phyloP scores from a whole-genome alignment of 2,329 filamentous ascomycete species.

The Aspergillus texensis region DNA sequence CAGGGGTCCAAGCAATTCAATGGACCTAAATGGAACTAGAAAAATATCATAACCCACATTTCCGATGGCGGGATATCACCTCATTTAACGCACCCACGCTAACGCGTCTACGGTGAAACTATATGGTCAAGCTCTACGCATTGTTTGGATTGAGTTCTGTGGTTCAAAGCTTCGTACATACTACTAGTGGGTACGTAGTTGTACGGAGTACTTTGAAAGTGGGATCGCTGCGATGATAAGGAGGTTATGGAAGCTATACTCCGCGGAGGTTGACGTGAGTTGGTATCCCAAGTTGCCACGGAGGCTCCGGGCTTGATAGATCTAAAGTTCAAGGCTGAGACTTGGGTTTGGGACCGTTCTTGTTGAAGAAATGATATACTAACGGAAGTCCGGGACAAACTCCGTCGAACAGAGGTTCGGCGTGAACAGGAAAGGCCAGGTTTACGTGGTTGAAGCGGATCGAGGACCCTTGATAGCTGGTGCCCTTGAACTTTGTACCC shows the following conservation, averaged over 20 bases:
- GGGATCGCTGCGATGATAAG: neutral
- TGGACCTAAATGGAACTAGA: neutral
- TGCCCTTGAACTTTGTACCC: neutral
- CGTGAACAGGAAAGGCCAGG: neutral
- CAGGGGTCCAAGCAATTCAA: neutral
- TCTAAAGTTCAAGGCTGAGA: neutral
- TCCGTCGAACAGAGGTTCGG: neutral
- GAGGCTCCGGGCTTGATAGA: neutral
- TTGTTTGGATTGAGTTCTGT: neutral
- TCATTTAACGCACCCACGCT: neutral
- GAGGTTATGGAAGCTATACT: neutral
- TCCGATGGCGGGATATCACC: slow-evolving; percentile 1
- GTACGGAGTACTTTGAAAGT: neutral
- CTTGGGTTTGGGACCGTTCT: neutral
- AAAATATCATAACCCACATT: neutral
- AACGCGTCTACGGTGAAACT: neutral
- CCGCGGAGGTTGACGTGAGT: neutral
- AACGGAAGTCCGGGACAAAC: neutral
- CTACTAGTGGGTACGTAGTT: neutral
- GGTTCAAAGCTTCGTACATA: neutral
- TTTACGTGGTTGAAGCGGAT: slow-evolving; percentile 1
- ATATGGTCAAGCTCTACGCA: neutral
- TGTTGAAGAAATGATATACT: slow-evolving; percentile 12
- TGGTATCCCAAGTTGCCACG: neutral
- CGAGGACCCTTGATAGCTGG: neutral